Evolutionary conservation across 2,329 filamentous ascomycete genomes (phyloP).

Genomic region (Zymoseptoria crescenta): DNA sequence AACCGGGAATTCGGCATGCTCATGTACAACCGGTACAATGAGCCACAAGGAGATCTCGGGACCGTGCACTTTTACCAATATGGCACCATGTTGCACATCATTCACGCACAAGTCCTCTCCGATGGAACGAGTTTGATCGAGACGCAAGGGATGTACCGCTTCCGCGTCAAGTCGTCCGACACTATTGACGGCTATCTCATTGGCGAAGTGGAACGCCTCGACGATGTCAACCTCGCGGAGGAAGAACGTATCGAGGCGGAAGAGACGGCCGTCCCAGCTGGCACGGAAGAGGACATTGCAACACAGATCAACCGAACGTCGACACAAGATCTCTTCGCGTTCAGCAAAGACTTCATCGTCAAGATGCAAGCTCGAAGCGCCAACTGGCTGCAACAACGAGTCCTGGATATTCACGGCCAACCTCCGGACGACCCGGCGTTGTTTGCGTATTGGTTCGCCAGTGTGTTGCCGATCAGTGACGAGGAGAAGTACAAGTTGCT

Average conservation of each 20-base stretch:
- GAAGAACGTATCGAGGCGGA: conserved; percentile 68
- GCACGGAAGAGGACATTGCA: conserved; percentile 22
- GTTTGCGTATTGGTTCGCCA: conserved; percentile 89
- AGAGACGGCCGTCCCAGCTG: conserved; percentile 45
- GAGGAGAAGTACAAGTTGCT: conserved; percentile 73
- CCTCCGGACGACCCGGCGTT: conserved; percentile 66
- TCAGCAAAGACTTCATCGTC: conserved; percentile 59
- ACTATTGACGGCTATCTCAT: conserved; percentile 69
- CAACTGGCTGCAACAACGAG: conserved; percentile 65
- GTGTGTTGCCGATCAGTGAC: conserved; percentile 68
- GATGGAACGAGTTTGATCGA: conserved; percentile 80
- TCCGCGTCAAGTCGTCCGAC: conserved; percentile 59
- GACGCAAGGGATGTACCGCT: conserved; percentile 67
- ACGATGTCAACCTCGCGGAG: conserved; percentile 73
- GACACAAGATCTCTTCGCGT: conserved; percentile 61
- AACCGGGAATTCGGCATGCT: conserved; percentile 80
- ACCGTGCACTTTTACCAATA: conserved; percentile 58
- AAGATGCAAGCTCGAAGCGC: conserved; percentile 62
- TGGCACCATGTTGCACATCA: conserved; percentile 70
- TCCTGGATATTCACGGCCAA: conserved; percentile 67
- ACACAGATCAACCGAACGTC: conserved; percentile 51
- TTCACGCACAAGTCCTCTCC: conserved; percentile 62
- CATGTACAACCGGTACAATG: conserved; percentile 52
- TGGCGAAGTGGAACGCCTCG: conserved; percentile 65
- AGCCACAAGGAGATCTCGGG: conserved; percentile 47